These are phyloP conservation scores for Reticulascus tulasneorum DNA, from an alignment of 2,329 filamentous ascomycete species.

Conservation along the genomic window DNA sequence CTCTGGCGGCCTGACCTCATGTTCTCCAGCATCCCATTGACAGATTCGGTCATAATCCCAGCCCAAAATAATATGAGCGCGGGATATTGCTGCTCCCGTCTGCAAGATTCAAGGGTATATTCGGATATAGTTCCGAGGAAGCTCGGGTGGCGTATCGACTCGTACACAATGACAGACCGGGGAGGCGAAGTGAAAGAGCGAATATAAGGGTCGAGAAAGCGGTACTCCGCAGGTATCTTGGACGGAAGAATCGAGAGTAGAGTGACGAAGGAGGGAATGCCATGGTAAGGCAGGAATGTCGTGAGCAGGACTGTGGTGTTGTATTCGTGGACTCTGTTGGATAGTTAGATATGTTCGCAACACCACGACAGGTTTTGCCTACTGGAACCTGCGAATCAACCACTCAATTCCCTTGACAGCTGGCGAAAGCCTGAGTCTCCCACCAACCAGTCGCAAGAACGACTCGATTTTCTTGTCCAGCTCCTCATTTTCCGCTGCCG, in stretches of 20 bases:
- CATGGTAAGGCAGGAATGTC: slow-evolving; percentile 90
- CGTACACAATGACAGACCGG: slow-evolving; percentile 76
- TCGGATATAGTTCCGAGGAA: slow-evolving; percentile 75
- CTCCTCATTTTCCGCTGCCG: slow-evolving; percentile 73
- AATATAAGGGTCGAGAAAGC: slow-evolving; percentile 83
- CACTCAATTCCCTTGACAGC: slow-evolving; percentile 91
- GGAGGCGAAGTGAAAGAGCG: slow-evolving; percentile 72
- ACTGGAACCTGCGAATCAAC: slow-evolving; percentile 89
- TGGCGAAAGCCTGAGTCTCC: slow-evolving; percentile 75
- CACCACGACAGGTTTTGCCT: slow-evolving; percentile 22
- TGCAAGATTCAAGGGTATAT: slow-evolving; percentile 72
- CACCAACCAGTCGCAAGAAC: slow-evolving; percentile 77
- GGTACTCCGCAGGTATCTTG: slow-evolving; percentile 70
- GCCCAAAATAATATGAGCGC: slow-evolving; percentile 87
- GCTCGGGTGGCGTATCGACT: slow-evolving; percentile 70
- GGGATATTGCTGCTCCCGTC: slow-evolving; percentile 68
- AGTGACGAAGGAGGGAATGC: slow-evolving; percentile 77
- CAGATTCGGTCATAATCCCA: slow-evolving; percentile 77
- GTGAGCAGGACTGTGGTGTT: slow-evolving; percentile 76
- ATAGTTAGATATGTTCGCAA: slow-evolving; percentile 1
- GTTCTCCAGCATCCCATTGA: slow-evolving; percentile 76
- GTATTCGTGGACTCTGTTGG: slow-evolving; percentile 76
- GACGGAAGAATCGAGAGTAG: slow-evolving; percentile 80
- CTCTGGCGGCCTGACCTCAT: slow-evolving; percentile 70
- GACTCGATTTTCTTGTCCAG: slow-evolving; percentile 73